phyloP scores from a whole-genome alignment of 1,284 basidiomycete species.

The Polyporus tsugae region DNA sequence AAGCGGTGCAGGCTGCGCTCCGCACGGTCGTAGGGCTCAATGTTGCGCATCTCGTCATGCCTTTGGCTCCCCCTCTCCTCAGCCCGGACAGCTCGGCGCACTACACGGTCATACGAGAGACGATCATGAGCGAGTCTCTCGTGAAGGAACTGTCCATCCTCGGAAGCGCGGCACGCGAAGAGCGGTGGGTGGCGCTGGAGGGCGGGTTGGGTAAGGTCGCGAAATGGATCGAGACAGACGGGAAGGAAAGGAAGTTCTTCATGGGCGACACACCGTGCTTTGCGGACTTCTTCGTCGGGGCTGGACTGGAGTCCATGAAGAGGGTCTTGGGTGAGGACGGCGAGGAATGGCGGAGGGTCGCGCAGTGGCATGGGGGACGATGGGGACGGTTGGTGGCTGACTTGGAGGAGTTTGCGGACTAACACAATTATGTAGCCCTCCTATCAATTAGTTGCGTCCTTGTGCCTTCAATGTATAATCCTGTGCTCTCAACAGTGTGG shows the following conservation, averaged over 20 bases:
- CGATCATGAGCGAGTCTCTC: conserved; percentile 20
- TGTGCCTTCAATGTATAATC: no score
- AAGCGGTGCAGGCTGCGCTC: conserved; percentile 30
- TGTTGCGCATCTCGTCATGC: conserved; percentile 21
- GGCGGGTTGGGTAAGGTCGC: conserved; percentile 27
- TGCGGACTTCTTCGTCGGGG: conserved; percentile 33
- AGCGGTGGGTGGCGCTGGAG: conserved; percentile 29
- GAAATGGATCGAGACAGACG: conserved; percentile 25
- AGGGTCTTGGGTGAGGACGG: conserved; percentile 30
- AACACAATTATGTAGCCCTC: background rate
- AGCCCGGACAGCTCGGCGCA: conserved; percentile 25
- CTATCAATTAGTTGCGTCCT: no score
- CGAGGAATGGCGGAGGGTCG: conserved; percentile 33
- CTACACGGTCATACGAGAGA: conserved; percentile 32
- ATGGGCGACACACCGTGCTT: conserved; percentile 28
- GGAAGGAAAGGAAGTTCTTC: conserved; percentile 26
- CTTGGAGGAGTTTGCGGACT: conserved; percentile 19
- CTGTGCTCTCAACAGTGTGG: no score
- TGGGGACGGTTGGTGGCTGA: conserved; percentile 31
- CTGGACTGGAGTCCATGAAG: conserved; percentile 29
- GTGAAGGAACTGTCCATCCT: conserved; percentile 32
- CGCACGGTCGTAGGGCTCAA: conserved; percentile 1
- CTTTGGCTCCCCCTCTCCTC: conserved; percentile 15
- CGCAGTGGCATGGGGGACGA: conserved; percentile 32
- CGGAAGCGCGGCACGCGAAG: conserved; percentile 18